A percentile compares a stretch with the other conserved stretches of the same genome.
Conservation (phyloP, 306 rosid genomes). For the Fagus crenata region DNA sequence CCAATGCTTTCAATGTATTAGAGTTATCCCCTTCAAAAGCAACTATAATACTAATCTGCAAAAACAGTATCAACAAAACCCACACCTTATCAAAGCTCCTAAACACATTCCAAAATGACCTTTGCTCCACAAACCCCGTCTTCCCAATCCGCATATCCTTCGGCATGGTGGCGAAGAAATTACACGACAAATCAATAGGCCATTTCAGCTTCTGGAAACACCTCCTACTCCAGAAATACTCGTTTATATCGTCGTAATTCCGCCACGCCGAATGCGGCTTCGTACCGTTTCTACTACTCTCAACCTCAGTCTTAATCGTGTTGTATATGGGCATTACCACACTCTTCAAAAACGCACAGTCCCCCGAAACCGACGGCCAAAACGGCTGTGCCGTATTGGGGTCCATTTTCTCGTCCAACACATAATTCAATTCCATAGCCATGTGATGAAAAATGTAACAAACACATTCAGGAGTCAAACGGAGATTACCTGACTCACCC, state of each 20-base stretch:
- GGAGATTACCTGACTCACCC: constrained; percentile 90
- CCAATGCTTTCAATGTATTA: constrained; percentile 69
- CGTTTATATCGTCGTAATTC: constrained; percentile 86
- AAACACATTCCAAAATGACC: constrained; percentile 90
- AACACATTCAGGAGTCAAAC: constrained; percentile 76
- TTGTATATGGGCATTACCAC: constrained; percentile 73
- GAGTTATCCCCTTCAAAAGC: constrained; percentile 57
- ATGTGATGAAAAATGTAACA: constrained; percentile 73
- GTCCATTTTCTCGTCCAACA: constrained; percentile 53
- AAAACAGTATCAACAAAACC: constrained; percentile 74
- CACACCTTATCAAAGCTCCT: constrained; percentile 90
- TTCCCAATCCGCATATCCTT: constrained; percentile 72
- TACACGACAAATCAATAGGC: constrained; percentile 55
- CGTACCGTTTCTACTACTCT: constrained; percentile 73
- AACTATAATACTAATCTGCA: constrained; percentile 77
- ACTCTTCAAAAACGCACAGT: constrained; percentile 61
- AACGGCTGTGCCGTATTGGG: constrained; percentile 61
- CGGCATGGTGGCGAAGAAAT: constrained; percentile 61
- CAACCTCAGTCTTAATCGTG: constrained; percentile 66
- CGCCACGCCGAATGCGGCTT: constrained; percentile 97
- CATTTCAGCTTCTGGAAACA: constrained; percentile 64
- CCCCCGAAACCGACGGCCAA: constrained; percentile 63
- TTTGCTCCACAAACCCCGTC: constrained; percentile 94
- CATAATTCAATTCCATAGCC: constrained; percentile 77
- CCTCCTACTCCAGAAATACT: constrained; percentile 88